Conservation (phyloP, 148 eudicot genomes). For the Vaccinium myrtillus region DNA sequence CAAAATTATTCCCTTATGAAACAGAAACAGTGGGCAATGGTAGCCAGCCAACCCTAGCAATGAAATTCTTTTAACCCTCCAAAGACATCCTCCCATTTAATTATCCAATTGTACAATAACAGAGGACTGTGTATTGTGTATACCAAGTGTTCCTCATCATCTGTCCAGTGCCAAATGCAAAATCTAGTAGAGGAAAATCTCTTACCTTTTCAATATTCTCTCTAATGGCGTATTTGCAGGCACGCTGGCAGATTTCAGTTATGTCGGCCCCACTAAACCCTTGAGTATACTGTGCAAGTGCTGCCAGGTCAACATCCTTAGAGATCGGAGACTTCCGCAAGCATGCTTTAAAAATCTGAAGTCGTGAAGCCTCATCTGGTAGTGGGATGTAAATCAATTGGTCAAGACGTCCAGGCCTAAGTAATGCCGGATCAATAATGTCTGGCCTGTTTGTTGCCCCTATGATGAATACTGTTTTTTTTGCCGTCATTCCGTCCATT, state of each 20-base stretch:
- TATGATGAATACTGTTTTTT: neutral
- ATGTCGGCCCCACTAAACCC: neutral
- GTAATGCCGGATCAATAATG: conserved; percentile 4
- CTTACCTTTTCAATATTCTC: conserved; percentile 8
- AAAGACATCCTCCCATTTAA: neutral
- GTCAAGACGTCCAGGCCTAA: neutral
- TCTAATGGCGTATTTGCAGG: conserved; percentile 6
- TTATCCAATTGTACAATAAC: neutral
- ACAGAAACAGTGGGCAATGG: neutral
- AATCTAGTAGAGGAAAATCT: neutral
- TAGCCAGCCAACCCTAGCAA: neutral
- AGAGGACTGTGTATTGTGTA: neutral
- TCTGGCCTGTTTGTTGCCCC: conserved; percentile 5
- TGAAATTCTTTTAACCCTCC: neutral
- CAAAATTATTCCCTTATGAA: neutral
- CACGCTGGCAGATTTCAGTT: conserved; percentile 9
- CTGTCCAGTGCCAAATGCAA: neutral
- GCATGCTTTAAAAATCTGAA: conserved; percentile 6
- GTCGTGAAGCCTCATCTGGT: neutral
- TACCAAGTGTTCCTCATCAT: neutral
- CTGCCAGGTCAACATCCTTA: conserved; percentile 3
- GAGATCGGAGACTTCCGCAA: neutral
- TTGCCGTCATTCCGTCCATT: neutral
- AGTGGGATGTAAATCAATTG: conserved; percentile 5
- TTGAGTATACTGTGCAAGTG: neutral